Conservation (phyloP, 1,284 basidiomycete genomes). For the Trametes polyzona region DNA sequence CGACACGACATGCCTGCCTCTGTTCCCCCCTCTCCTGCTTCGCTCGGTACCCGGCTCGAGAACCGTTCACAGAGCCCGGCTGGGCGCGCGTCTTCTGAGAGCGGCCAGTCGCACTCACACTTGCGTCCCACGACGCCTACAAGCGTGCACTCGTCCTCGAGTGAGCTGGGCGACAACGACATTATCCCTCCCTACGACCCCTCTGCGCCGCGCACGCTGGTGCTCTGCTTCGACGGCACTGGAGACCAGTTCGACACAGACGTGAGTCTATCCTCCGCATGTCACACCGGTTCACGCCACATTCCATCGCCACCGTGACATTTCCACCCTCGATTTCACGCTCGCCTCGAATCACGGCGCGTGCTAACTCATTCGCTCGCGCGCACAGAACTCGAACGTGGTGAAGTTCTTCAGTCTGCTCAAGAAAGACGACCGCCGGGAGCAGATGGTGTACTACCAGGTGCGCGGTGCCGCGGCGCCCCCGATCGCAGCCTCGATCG, state of each 20-base stretch:
- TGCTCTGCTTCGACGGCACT: constrained; percentile 64
- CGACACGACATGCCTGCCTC: constrained; percentile 16
- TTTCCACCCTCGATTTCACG: not conserved
- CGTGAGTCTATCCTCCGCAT: constrained; percentile 37
- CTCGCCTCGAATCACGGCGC: not conserved
- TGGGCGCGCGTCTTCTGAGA: constrained; percentile 12
- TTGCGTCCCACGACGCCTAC: constrained; percentile 21
- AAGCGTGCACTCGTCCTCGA: constrained; percentile 24
- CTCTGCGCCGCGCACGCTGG: constrained; percentile 42
- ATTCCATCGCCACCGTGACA: not conserved
- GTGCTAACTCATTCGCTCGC: not conserved
- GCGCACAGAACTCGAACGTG: constrained; percentile 61
- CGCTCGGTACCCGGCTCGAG: not conserved
- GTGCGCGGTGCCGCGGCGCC: constrained; percentile 34
- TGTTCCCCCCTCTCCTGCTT: not conserved
- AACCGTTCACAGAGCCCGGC: not conserved
- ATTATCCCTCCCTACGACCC: constrained; percentile 39
- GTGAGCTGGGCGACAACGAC: constrained; percentile 25
- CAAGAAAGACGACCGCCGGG: constrained; percentile 51
- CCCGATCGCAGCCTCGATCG: constrained; percentile 14
- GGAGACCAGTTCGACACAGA: constrained; percentile 59
- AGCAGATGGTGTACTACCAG: constrained; percentile 70
- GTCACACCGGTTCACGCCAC: not conserved
- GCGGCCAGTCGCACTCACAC: constrained; percentile 11
- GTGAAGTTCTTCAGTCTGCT: constrained; percentile 60